Evolutionary conservation across 2,329 filamentous ascomycete species (phyloP).

Genomic region (Colletotrichum australisinense): DNA sequence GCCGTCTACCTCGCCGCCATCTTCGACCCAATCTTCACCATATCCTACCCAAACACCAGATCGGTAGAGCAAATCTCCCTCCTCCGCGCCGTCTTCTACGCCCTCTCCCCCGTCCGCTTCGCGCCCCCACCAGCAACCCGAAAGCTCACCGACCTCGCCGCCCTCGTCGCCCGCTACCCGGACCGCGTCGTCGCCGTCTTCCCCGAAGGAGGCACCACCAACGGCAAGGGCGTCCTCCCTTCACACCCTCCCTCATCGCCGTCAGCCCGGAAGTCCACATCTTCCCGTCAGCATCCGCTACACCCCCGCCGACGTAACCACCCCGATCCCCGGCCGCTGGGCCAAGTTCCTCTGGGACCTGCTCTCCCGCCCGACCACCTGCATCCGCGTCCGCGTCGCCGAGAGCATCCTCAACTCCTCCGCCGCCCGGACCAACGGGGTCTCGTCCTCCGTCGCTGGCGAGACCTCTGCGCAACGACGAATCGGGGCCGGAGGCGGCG

Average conservation of each 20-base stretch:
- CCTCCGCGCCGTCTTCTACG: constrained; percentile 77
- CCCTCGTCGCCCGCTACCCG: constrained; percentile 76
- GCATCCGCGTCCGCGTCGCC: constrained; percentile 90
- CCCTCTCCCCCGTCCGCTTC: constrained; percentile 71
- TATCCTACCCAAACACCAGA: constrained; percentile 80
- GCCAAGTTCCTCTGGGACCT: constrained; percentile 85
- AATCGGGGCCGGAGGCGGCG: constrained; percentile 41
- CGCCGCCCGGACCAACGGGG: constrained; percentile 49
- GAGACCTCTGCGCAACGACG: constrained; percentile 44
- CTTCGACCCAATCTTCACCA: constrained; percentile 94
- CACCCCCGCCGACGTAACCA: constrained; percentile 88
- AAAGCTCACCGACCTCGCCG: constrained; percentile 68
- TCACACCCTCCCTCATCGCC: constrained; percentile 81
- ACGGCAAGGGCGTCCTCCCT: constrained; percentile 88
- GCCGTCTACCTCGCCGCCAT: constrained; percentile 94
- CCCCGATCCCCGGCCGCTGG: constrained; percentile 83
- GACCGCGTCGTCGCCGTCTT: constrained; percentile 86
- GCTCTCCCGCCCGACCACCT: constrained; percentile 86
- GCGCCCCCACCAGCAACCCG: constrained; percentile 56
- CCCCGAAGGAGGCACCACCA: constrained; percentile 94
- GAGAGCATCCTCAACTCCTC: constrained; percentile 73
- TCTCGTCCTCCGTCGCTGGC: constrained; percentile 40
- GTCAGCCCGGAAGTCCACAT: constrained; percentile 77
- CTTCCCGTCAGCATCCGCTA: constrained; percentile 92
- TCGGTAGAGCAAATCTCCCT: constrained; percentile 83